Percentiles rank a stretch among this genome's conserved stretches.
These are phyloP conservation scores for Saraca asoca DNA, from an alignment of 331 rosid species.

Conservation along the genomic window DNA sequence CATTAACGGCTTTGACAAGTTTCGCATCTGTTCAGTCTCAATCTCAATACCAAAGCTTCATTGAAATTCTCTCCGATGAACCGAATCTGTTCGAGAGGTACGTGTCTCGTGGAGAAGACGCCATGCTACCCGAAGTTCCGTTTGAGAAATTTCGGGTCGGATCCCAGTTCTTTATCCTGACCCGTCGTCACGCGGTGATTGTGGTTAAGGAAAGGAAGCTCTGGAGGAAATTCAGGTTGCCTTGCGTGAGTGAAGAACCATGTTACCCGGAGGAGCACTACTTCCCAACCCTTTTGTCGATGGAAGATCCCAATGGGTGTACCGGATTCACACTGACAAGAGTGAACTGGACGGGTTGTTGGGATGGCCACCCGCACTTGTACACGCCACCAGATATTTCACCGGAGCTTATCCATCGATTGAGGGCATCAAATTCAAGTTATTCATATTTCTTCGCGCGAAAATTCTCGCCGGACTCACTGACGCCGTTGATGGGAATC, in stretches of 20 bases:
- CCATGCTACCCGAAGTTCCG: constrained; percentile 60
- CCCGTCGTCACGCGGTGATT: constrained; percentile 44
- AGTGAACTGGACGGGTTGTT: constrained; percentile 68
- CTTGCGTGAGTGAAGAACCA: constrained; percentile 47
- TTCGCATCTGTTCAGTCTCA: background rate
- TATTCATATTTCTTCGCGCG: constrained; percentile 52
- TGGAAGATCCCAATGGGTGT: constrained; percentile 56
- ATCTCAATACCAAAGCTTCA: constrained; percentile 36
- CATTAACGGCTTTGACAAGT: background rate
- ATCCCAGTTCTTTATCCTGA: constrained; percentile 57
- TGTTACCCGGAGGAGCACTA: constrained; percentile 68
- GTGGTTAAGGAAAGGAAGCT: constrained; percentile 48
- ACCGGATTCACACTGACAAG: constrained; percentile 61
- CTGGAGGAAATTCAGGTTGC: constrained; percentile 61
- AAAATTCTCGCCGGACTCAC: constrained; percentile 60
- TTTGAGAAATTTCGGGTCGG: constrained; percentile 57
- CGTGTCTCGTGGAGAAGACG: constrained; percentile 47
- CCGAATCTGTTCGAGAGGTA: constrained; percentile 52
- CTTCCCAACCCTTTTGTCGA: constrained; percentile 56
- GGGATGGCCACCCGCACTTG: constrained; percentile 64
- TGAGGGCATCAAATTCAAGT: constrained; percentile 54
- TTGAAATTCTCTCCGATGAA: constrained; percentile 61
- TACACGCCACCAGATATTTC: constrained; percentile 54
- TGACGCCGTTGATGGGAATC: constrained; percentile 50
- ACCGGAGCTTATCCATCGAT: constrained; percentile 40